Evolutionary conservation across 768 basidiomycete genomes (phyloP).

Genomic region (Boletus pseudopeckii): DNA sequence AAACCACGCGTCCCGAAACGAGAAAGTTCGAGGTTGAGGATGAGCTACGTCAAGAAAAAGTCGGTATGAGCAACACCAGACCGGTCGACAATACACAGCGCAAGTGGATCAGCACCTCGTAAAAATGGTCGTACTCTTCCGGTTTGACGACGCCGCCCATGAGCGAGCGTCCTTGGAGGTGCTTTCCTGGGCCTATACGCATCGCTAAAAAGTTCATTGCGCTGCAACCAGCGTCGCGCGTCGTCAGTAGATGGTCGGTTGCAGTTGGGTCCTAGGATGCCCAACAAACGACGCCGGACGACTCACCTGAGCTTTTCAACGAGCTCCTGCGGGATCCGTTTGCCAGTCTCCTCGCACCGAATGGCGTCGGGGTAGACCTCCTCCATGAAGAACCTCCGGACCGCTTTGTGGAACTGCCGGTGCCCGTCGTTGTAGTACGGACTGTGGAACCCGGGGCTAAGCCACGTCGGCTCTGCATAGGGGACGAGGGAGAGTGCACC

Average conservation of each 20-base stretch:
- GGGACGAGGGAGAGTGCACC: conserved; percentile 76
- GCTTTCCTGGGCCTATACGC: conserved; percentile 77
- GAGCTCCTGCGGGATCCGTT: conserved; percentile 79
- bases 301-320: conserved; percentile 80
- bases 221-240: conserved; percentile 34
- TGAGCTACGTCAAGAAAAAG: conserved; percentile 53
- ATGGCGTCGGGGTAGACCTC: conserved; percentile 73
- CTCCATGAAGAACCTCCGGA: conserved; percentile 74
- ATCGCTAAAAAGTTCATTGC: conserved; percentile 62
- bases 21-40: conserved; percentile 77
- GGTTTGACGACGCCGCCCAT: conserved; percentile 79
- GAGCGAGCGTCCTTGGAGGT: conserved; percentile 75
- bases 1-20: conserved; percentile 84
- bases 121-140: conserved; percentile 92
- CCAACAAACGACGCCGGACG: too few relatives aligned
- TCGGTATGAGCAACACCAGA: neutral
- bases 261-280: neutral
- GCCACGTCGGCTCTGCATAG: conserved; percentile 85
- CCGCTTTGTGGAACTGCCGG: conserved; percentile 66
- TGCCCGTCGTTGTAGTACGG: conserved; percentile 81
- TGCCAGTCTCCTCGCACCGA: conserved; percentile 81
- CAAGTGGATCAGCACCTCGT: conserved; percentile 54
- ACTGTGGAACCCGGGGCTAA: conserved; percentile 59
- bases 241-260: too few relatives aligned
- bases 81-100: neutral